Conservation (phyloP, 495 filamentous ascomycete genomes). For the Penicillium flavigenum region DNA sequence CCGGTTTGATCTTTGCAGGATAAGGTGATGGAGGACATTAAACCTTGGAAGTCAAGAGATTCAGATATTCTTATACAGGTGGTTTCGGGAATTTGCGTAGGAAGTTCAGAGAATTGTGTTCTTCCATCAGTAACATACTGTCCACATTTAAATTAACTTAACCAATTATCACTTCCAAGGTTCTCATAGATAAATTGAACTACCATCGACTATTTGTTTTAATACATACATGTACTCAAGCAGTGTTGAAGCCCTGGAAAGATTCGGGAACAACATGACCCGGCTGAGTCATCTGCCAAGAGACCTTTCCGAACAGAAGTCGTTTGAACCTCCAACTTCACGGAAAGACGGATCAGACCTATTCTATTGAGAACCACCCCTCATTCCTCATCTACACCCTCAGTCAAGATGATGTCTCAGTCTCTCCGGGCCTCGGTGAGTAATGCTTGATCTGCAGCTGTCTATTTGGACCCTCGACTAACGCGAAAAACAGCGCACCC, state of each 20-base stretch:
- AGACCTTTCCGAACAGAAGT: conserved; percentile 33
- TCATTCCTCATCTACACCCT: conserved; percentile 29
- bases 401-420: conserved; percentile 64
- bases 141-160: background rate
- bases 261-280: conserved; percentile 6
- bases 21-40: background rate
- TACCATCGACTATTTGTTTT: background rate
- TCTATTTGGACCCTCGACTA: conserved; percentile 15
- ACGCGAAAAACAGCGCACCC: conserved; percentile 64
- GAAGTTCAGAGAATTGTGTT: background rate
- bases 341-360: conserved; percentile 38
- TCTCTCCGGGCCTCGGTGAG: conserved; percentile 67
- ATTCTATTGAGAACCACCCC: conserved; percentile 34
- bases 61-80: background rate
- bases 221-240: background rate
- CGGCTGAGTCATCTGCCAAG: conserved; percentile 33
- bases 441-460: conserved; percentile 14
- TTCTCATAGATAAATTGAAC: background rate
- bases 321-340: conserved; percentile 37
- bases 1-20: background rate
- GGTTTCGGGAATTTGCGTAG: background rate
- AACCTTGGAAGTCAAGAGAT: background rate
- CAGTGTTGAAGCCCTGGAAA: background rate
- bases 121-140: background rate
- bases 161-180: background rate